These are phyloP conservation scores for Benincasa hispida DNA, from an alignment of 306 rosid genomes.

Conservation along the genomic window DNA sequence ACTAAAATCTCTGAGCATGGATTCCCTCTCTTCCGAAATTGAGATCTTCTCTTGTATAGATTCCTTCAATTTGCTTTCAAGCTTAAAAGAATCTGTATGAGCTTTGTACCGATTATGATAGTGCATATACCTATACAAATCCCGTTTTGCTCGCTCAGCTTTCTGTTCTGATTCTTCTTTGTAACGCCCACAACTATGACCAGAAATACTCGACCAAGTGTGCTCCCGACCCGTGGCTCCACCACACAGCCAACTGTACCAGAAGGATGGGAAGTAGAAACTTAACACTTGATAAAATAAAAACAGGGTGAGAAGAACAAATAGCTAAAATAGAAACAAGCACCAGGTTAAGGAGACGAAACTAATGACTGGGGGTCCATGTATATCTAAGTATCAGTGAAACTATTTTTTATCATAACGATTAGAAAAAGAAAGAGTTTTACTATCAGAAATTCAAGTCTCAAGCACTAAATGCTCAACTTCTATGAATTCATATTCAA, in stretches of 20 bases:
- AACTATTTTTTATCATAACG: background rate
- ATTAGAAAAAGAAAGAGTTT: background rate
- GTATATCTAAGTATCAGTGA: background rate
- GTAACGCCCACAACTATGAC: constrained; percentile 95
- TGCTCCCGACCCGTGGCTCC: constrained; percentile 91
- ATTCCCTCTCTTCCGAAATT: constrained; percentile 50
- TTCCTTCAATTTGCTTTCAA: constrained; percentile 72
- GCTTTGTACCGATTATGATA: constrained; percentile 90
- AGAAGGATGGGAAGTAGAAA: constrained; percentile 7
- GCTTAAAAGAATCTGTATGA: constrained; percentile 90
- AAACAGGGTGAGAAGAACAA: background rate
- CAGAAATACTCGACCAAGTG: constrained; percentile 71
- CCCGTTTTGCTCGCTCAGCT: constrained; percentile 81
- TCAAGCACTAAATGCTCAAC: background rate
- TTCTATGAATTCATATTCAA: background rate
- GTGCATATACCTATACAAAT: constrained; percentile 77
- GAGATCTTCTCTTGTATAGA: constrained; percentile 47
- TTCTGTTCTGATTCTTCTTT: constrained; percentile 45
- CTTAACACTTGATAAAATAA: background rate
- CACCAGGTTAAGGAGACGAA: background rate
- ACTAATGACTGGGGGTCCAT: background rate
- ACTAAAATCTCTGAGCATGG: constrained; percentile 55
- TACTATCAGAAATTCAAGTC: background rate
- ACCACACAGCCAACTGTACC: constrained; percentile 93
- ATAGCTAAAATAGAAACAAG: background rate